Conservation (phyloP, 805 yeast species). For the Nakazawaea holstii region DNA sequence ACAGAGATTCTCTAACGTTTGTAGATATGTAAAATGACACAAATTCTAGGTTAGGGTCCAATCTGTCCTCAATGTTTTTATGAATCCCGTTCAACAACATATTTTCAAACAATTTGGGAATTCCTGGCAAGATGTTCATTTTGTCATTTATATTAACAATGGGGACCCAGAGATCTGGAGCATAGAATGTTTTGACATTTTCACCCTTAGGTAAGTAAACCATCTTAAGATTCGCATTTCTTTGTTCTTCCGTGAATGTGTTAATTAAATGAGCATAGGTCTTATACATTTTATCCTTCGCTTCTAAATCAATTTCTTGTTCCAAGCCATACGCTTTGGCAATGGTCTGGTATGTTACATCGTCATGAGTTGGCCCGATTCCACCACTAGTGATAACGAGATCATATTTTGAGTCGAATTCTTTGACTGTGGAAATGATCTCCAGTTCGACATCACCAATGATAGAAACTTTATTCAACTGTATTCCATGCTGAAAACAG, state of each 20-base stretch:
- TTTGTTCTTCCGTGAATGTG: constrained; percentile 35
- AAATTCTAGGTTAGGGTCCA: constrained; percentile 31
- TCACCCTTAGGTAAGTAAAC: constrained; percentile 63
- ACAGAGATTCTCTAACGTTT: constrained; percentile 50
- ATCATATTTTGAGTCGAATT: constrained; percentile 51
- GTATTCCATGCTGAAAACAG: constrained; percentile 65
- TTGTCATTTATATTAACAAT: constrained; percentile 61
- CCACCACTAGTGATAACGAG: constrained; percentile 68
- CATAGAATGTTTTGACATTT: constrained; percentile 40
- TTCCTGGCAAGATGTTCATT: constrained; percentile 76
- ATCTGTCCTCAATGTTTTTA: constrained; percentile 29
- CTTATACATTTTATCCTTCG: constrained; percentile 54
- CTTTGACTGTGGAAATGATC: constrained; percentile 45
- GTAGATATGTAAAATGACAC: constrained; percentile 60
- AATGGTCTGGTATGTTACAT: constrained; percentile 74
- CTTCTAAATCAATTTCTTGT: constrained; percentile 46
- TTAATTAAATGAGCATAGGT: constrained; percentile 33
- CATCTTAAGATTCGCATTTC: constrained; percentile 67
- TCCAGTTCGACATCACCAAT: constrained; percentile 74
- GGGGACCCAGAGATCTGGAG: constrained; percentile 75
- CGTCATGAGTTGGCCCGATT: constrained; percentile 90
- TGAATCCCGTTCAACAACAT: constrained; percentile 41
- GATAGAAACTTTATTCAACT: constrained; percentile 59
- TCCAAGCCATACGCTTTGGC: constrained; percentile 57
- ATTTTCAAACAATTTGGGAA: constrained; percentile 65